Evolutionary conservation across 2,329 filamentous ascomycete species (phyloP).

Genomic region (Neurospora crassa): DNA sequence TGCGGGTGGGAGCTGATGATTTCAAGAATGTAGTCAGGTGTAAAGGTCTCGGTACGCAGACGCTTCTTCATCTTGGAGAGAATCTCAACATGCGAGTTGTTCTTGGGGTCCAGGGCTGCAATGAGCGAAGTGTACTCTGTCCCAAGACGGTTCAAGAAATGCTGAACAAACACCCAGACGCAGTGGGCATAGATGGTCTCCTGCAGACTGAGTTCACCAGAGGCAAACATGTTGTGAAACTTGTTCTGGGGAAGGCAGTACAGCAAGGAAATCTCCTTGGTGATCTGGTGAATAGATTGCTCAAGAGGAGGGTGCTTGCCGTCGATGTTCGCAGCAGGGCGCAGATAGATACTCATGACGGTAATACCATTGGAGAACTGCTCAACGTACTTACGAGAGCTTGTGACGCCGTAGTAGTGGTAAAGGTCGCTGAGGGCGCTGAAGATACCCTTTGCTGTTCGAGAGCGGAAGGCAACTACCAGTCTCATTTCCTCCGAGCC

Average conservation of each 20-base stretch:
- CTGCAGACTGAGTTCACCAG: conserved; percentile 79
- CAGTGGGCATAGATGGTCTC: conserved; percentile 97
- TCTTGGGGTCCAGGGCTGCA: conserved; percentile 68
- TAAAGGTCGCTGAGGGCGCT: conserved; percentile 92
- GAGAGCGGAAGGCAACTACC: conserved; percentile 88
- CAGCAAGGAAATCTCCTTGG: conserved; percentile 92
- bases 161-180: conserved; percentile 94
- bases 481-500: conserved; percentile 85
- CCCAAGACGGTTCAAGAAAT: conserved; percentile 92
- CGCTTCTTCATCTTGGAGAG: conserved; percentile 92
- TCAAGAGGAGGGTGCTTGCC: conserved; percentile 69
- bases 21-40: conserved; percentile 93
- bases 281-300: conserved; percentile 95
- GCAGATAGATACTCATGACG: conserved; percentile 91
- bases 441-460: conserved; percentile 87
- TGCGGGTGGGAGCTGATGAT: conserved; percentile 88
- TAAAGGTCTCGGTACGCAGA: conserved; percentile 93
- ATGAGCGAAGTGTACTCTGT: conserved; percentile 85
- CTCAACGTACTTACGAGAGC: conserved; percentile 93
- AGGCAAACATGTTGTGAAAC: conserved; percentile 82
- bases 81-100: conserved; percentile 77
- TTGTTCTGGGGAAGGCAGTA: conserved; percentile 98
- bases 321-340: conserved; percentile 53
- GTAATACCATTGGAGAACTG: conserved; percentile 98
- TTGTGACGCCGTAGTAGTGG: conserved; percentile 97